phyloP scores from a whole-genome alignment of 2,329 filamentous ascomycete species.

The Elsinoe arachidis region DNA sequence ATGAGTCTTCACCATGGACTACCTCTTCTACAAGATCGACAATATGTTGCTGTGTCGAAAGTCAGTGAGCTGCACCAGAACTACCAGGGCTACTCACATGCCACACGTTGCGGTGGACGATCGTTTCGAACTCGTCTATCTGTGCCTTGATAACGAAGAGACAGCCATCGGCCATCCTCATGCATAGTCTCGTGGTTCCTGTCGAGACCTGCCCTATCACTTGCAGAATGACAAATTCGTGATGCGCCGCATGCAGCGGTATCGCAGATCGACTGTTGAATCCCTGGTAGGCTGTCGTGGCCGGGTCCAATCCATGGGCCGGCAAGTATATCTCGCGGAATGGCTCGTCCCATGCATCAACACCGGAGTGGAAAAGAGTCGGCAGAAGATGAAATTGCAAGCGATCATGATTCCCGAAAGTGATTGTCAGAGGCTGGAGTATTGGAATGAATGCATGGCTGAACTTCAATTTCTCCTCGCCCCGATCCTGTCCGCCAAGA shows the following conservation, averaged over 20 bases:
- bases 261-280: neutral
- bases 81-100: neutral
- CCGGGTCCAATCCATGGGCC: neutral
- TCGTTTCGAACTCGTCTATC: neutral
- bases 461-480: neutral
- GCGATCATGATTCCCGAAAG: neutral
- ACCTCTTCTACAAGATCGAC: neutral
- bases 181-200: neutral
- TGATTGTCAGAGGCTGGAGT: neutral
- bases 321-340: neutral
- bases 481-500: neutral
- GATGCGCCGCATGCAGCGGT: neutral
- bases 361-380: neutral
- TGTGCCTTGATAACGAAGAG: neutral
- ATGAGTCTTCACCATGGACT: neutral
- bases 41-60: neutral
- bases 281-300: neutral
- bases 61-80: neutral
- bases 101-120: neutral
- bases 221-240: neutral
- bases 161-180: neutral
- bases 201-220: neutral
- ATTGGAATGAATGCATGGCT: neutral
- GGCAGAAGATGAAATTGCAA: neutral
- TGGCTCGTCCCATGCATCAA: neutral